Conservation (phyloP, 2,329 filamentous ascomycete species). For the Neonectria sp. region DNA sequence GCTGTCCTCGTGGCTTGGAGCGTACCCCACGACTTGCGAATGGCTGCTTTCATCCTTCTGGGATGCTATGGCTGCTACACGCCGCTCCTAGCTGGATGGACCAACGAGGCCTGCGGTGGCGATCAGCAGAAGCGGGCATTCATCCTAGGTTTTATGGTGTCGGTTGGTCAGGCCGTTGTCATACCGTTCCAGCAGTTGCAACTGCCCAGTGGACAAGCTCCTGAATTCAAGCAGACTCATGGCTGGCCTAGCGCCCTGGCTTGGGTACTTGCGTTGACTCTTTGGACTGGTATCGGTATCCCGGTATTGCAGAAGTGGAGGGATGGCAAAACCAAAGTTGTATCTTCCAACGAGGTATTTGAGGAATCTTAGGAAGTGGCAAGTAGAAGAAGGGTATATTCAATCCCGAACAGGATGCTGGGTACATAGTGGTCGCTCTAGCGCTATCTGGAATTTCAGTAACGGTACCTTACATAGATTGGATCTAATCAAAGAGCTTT, state of each 20-base stretch:
- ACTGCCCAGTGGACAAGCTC: slow-evolving; percentile 55
- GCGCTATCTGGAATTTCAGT: too few species aligned
- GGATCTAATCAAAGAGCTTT: too few species aligned
- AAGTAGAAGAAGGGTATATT: not conserved
- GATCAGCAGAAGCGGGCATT: slow-evolving; percentile 61
- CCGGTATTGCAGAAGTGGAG: slow-evolving; percentile 44
- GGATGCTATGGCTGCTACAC: slow-evolving; percentile 60
- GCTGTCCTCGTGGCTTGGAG: slow-evolving; percentile 56
- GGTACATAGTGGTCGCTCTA: too few species aligned
- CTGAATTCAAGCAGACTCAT: slow-evolving; percentile 53
- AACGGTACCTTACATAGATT: too few species aligned
- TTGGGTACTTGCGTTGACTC: slow-evolving; percentile 51
- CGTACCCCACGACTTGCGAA: slow-evolving; percentile 54
- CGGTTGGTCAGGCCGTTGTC: slow-evolving; percentile 54
- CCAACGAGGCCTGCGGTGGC: slow-evolving; percentile 57
- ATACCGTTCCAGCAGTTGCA: slow-evolving; percentile 58
- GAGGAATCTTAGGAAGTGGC: not conserved
- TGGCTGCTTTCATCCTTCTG: slow-evolving; percentile 57
- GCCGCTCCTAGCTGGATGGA: slow-evolving; percentile 58
- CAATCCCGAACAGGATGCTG: too few species aligned
- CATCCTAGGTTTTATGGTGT: slow-evolving; percentile 56
- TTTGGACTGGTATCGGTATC: slow-evolving; percentile 53
- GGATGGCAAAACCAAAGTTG: slow-evolving; percentile 27
- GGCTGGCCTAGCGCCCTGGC: slow-evolving; percentile 54
- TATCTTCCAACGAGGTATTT: not conserved